Conservation (phyloP, 2,329 filamentous ascomycete species). For the Ophiosphaerella narmari region DNA sequence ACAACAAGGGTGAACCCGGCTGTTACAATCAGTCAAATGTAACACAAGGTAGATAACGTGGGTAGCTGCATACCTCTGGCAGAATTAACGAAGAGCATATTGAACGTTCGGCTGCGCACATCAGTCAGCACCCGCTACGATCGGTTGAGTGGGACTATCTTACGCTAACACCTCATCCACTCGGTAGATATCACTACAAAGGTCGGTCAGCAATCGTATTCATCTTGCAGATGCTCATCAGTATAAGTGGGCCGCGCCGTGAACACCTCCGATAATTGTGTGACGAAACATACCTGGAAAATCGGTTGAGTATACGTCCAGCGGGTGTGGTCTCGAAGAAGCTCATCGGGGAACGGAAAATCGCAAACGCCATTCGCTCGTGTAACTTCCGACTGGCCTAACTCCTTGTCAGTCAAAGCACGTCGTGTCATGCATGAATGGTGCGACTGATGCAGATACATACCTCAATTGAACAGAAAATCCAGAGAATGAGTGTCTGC, state of each 20-base stretch:
- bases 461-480: conserved; percentile 98
- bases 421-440: conserved; percentile 6
- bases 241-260: conserved; percentile 8
- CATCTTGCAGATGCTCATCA: conserved; percentile 3
- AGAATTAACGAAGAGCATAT: conserved; percentile 71
- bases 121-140: conserved; percentile 27
- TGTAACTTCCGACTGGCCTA: conserved; percentile 93
- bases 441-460: conserved; percentile 30
- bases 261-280: conserved; percentile 6
- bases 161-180: conserved; percentile 89
- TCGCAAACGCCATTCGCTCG: conserved; percentile 94
- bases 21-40: conserved; percentile 36
- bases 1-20: conserved; percentile 80
- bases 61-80: conserved; percentile 50
- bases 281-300: conserved; percentile 72
- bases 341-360: conserved; percentile 97
- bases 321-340: conserved; percentile 98
- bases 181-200: conserved; percentile 70
- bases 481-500: conserved; percentile 96
- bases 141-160: conserved; percentile 28
- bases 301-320: conserved; percentile 94
- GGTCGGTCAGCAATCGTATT: conserved; percentile 19
- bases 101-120: conserved; percentile 74
- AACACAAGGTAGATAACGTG: conserved; percentile 14
- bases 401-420: conserved; percentile 28